Conservation (phyloP, 495 filamentous ascomycete genomes). For the Xylaria telfairii region DNA sequence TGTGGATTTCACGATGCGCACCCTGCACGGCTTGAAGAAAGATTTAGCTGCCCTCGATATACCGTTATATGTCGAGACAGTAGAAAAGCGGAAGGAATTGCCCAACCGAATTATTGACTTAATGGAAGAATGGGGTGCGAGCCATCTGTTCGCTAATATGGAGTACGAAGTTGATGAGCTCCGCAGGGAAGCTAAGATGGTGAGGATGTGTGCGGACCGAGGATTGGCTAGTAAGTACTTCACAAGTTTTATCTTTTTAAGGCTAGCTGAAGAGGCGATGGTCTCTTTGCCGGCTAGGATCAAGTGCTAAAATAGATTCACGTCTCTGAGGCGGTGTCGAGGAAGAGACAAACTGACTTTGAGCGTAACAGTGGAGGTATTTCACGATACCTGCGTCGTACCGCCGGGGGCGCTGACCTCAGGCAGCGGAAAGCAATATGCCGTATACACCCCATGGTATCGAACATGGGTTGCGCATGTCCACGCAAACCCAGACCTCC, state of each 20-base stretch:
- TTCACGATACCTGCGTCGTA: slow-evolving; percentile 85
- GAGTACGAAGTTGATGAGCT: slow-evolving; percentile 85
- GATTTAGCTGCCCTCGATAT: slow-evolving; percentile 77
- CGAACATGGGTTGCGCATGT: slow-evolving; percentile 75
- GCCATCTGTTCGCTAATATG: slow-evolving; percentile 71
- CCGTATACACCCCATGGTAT: slow-evolving; percentile 86
- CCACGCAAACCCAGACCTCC: slow-evolving; percentile 67
- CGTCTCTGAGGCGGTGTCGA: not conserved
- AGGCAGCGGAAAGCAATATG: slow-evolving; percentile 76
- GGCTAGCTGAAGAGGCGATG: no score
- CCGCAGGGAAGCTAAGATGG: slow-evolving; percentile 71
- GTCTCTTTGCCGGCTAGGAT: not conserved
- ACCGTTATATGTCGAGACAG: slow-evolving; percentile 76
- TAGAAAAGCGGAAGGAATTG: slow-evolving; percentile 68
- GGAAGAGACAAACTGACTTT: not conserved
- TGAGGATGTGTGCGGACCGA: slow-evolving; percentile 62
- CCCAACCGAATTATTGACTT: slow-evolving; percentile 70
- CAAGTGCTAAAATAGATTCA: not conserved
- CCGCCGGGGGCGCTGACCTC: slow-evolving; percentile 69
- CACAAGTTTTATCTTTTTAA: no score
- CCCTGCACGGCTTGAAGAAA: slow-evolving; percentile 65
- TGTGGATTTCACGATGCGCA: slow-evolving; percentile 81
- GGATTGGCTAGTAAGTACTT: slow-evolving; percentile 55
- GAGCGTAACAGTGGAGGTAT: slow-evolving; percentile 51
- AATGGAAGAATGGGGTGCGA: slow-evolving; percentile 75